Evolutionary conservation across 345 rosid genomes (phyloP), one percentile per base, ranked within the genome.

Genomic region (Citrus mangshanensis): DNA sequence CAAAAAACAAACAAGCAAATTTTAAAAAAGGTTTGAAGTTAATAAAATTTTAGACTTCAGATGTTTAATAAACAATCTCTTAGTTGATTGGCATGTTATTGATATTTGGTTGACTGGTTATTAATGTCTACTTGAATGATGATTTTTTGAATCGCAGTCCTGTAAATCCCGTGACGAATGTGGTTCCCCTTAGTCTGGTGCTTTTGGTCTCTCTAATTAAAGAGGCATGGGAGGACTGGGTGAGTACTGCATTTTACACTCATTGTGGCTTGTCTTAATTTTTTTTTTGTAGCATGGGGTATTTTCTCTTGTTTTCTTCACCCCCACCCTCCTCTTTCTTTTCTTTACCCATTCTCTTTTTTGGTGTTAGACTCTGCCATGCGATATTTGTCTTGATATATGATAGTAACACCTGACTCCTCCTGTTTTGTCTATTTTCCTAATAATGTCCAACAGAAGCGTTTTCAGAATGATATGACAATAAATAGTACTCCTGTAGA

Each of bases 161-260:
- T 81, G 98, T 97, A 80, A 90, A 93, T 89, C 99, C 99, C 69
- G 85, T 94, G 73, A 97, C 99, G 27, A 97, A 97, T 80, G 90
- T 97, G 40, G 95, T 89, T 74, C 99, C 99, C 14, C 86, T 97
- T 84, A 86, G 87, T 83, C 64, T 94, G 93, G 98, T 97, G 88
- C 99, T 97, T 84, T 87, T 97, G 13, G 98, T 94, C 71, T 97
- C 99, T 86, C 98, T 97, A 73, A 82, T 93, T 73, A 97, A 97
- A 85, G 99, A 97, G 89, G 99, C 98, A 56, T 97, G 92, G 81
- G 99, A 97, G 88, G 99, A 94, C 82, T 93, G 97, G 98, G 98
- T 96, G 83, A 86, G 93, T 85, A 65, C 38, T 77, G 22, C 34
- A 28, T 42, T 66, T 65, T 56, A 40, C 80, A 58, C 66, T 78